These are phyloP conservation scores for Umbelopsis ramanniana DNA, from an alignment of 192 early-diverging fungal species.

Conservation along the genomic window DNA sequence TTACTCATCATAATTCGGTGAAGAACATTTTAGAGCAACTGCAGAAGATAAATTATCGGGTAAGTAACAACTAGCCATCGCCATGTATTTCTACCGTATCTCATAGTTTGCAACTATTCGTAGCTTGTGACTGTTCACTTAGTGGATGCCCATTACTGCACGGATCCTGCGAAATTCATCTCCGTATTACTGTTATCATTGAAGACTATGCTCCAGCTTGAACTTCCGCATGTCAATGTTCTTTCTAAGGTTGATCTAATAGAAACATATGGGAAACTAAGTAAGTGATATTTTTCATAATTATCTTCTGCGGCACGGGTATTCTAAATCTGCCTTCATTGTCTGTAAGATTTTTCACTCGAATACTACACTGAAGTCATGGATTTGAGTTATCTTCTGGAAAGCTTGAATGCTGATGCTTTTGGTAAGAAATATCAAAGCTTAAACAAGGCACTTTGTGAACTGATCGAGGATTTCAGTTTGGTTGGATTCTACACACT, in stretches of 20 bases:
- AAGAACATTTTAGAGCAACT: slow-evolving; percentile 75
- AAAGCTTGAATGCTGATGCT: slow-evolving; percentile 73
- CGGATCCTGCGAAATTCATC: slow-evolving; percentile 92
- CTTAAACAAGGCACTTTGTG: slow-evolving; percentile 85
- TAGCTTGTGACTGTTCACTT: slow-evolving; percentile 83
- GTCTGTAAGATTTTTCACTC: slow-evolving; percentile 74
- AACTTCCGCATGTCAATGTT: slow-evolving; percentile 97
- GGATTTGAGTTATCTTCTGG: slow-evolving; percentile 83
- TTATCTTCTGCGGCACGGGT: neutral
- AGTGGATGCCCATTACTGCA: slow-evolving; percentile 91
- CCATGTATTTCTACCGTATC: too few species aligned
- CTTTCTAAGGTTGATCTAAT: slow-evolving; percentile 94
- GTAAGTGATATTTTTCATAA: slow-evolving; percentile 32
- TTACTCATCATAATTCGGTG: slow-evolving; percentile 90
- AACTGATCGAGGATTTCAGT: slow-evolving; percentile 89
- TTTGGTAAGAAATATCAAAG: slow-evolving; percentile 68
- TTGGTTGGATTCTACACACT: slow-evolving; percentile 93
- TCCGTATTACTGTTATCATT: slow-evolving; percentile 87
- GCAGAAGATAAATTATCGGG: slow-evolving; percentile 71
- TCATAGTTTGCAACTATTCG: neutral
- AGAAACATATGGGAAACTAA: slow-evolving; percentile 72
- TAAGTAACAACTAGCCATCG: slow-evolving; percentile 33
- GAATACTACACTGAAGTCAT: slow-evolving; percentile 97
- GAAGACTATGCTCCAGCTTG: slow-evolving; percentile 92
- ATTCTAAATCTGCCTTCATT: neutral